Evolutionary conservation across 1,284 basidiomycete genomes (phyloP).

Genomic region (Chalciporus piperatoides): DNA sequence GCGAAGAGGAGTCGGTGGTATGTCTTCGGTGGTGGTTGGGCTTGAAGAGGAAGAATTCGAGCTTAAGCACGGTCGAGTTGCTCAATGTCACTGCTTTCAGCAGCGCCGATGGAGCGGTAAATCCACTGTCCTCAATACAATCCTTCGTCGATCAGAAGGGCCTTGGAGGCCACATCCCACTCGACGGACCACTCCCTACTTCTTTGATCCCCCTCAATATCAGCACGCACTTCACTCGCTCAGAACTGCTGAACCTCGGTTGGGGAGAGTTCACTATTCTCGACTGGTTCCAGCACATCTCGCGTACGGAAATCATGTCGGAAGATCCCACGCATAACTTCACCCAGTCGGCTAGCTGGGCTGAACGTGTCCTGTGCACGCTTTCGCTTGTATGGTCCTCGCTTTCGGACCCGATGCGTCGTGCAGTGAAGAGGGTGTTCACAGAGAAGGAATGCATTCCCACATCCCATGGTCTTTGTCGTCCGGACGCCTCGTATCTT

Average conservation of each 20-base stretch:
- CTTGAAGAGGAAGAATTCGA: conserved; percentile 27
- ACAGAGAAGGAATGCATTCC: conserved; percentile 48
- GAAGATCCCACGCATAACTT: conserved; percentile 20
- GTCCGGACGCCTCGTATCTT: conserved; percentile 15
- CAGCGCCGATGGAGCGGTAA: neutral
- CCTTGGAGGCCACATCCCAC: conserved; percentile 52
- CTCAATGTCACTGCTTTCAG: neutral
- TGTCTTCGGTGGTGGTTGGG: conserved; percentile 88
- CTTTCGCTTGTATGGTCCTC: conserved; percentile 48
- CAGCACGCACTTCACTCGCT: conserved; percentile 56
- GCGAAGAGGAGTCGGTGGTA: conserved; percentile 71
- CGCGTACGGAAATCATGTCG: neutral
- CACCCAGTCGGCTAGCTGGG: conserved; percentile 64
- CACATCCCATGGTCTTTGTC: conserved; percentile 38
- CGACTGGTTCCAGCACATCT: conserved; percentile 30
- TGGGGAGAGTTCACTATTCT: conserved; percentile 68
- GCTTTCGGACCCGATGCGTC: conserved; percentile 52
- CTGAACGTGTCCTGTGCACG: conserved; percentile 63
- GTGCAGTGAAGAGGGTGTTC: conserved; percentile 35
- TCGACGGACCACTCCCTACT: conserved; percentile 68
- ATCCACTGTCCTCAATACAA: conserved; percentile 2
- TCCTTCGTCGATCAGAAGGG: neutral
- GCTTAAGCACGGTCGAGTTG: neutral
- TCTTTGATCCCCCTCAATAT: conserved; percentile 39
- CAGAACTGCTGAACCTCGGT: conserved; percentile 64